phyloP scores from a whole-genome alignment of 345 rosid species.

The Luvunga scandens region DNA sequence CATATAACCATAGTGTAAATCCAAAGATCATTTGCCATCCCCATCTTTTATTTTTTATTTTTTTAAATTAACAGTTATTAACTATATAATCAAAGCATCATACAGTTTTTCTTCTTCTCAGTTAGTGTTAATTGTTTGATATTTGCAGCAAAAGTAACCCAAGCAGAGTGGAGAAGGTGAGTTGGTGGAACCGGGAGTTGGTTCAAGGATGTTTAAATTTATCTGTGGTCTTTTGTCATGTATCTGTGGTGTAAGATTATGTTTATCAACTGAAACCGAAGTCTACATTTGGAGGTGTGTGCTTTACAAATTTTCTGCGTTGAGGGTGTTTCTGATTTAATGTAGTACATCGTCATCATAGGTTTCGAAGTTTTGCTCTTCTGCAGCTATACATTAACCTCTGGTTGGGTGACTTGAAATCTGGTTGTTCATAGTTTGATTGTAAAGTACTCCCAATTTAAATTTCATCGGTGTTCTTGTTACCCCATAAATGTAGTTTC shows the following conservation, averaged over 20 bases:
- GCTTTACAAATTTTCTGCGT: constrained; percentile 26
- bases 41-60: not conserved
- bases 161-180: constrained; percentile 63
- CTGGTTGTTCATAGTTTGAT: constrained; percentile 1
- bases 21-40: not conserved
- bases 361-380: constrained; percentile 32
- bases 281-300: constrained; percentile 26
- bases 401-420: constrained; percentile 13
- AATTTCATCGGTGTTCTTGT: not conserved
- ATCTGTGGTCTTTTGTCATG: constrained; percentile 10
- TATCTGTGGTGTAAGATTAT: constrained; percentile 23
- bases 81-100: not conserved
- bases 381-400: constrained; percentile 12
- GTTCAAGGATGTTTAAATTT: constrained; percentile 1
- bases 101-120: not conserved
- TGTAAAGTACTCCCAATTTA: not conserved
- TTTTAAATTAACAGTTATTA: not conserved
- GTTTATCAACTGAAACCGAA: constrained; percentile 22
- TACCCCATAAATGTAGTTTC: not conserved
- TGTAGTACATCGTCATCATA: constrained; percentile 38
- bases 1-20: not conserved
- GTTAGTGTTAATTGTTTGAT: not conserved
- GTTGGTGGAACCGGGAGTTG: constrained; percentile 5
- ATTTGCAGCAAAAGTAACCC: constrained; percentile 56
- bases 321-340: constrained; percentile 34